Conservation (phyloP, 257 asterid species). For the Coffea eugenioides region DNA sequence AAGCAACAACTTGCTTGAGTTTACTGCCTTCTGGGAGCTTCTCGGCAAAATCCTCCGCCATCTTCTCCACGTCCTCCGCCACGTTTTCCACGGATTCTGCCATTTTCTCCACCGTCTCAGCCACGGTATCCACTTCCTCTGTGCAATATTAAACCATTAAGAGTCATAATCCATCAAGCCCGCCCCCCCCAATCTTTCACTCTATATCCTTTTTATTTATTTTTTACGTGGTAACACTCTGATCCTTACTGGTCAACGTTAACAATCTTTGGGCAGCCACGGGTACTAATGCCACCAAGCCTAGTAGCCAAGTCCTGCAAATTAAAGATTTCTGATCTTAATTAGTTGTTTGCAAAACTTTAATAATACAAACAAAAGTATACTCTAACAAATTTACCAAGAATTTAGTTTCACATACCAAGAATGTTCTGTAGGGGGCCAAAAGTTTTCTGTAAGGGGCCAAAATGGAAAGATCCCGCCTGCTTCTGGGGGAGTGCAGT, state of each 20-base stretch:
- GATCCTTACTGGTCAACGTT: conserved; percentile 35
- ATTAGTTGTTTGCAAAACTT: neutral
- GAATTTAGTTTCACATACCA: conserved; percentile 1
- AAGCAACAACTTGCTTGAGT: neutral
- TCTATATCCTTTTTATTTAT: too few relatives aligned
- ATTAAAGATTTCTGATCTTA: neutral
- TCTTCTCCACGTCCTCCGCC: conserved; percentile 1
- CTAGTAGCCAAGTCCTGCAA: conserved; percentile 37
- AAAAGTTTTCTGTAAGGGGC: neutral
- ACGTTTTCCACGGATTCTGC: neutral
- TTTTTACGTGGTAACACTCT: neutral
- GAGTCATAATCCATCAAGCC: neutral
- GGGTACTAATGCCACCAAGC: conserved; percentile 35
- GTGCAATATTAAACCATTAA: neutral
- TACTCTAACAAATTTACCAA: too few relatives aligned
- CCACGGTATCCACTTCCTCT: conserved; percentile 56
- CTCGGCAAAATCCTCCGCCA: conserved; percentile 1
- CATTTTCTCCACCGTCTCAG: conserved; percentile 34
- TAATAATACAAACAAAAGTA: too few relatives aligned
- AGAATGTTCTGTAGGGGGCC: conserved; percentile 7
- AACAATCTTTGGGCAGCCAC: conserved; percentile 36
- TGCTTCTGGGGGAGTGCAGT: conserved; percentile 2
- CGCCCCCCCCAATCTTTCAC: too few relatives aligned
- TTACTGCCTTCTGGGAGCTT: neutral
- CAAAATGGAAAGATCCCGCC: neutral